Evolutionary conservation across 352 stramenopile genomes (phyloP).

Genomic region (Phytophthora nicotianae): DNA sequence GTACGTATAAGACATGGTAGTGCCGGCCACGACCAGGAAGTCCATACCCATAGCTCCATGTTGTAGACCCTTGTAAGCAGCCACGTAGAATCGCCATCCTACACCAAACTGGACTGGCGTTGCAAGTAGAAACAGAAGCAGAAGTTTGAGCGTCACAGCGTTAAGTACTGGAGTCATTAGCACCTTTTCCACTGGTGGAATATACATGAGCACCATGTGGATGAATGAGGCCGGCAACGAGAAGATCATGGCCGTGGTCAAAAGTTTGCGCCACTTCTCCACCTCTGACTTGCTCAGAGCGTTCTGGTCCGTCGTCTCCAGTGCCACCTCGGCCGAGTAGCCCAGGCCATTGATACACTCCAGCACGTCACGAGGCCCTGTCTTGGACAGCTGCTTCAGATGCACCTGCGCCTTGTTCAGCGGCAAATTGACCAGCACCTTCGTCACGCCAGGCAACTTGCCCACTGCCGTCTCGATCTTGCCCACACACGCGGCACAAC

Average conservation of each 20-base stretch:
- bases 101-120: slow-evolving; percentile 89
- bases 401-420: slow-evolving; percentile 79
- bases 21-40: slow-evolving; percentile 86
- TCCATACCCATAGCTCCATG: slow-evolving; percentile 91
- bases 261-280: slow-evolving; percentile 72
- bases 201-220: slow-evolving; percentile 89
- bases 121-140: slow-evolving; percentile 83
- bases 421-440: slow-evolving; percentile 66
- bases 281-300: slow-evolving; percentile 74
- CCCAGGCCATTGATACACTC: slow-evolving; percentile 70
- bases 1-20: slow-evolving; percentile 87
- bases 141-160: slow-evolving; percentile 69
- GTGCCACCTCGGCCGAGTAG: slow-evolving; percentile 61
- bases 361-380: slow-evolving; percentile 72
- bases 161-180: slow-evolving; percentile 82
- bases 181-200: slow-evolving; percentile 62
- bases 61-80: slow-evolving; percentile 79
- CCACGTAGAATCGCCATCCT: slow-evolving; percentile 80
- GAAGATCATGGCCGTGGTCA: slow-evolving; percentile 82
- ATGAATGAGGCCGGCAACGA: slow-evolving; percentile 85
- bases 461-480: slow-evolving; percentile 73
- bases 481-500: slow-evolving; percentile 57
- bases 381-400: slow-evolving; percentile 79
- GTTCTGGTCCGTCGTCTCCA: slow-evolving; percentile 64
- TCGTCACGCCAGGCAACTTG: slow-evolving; percentile 72